These are phyloP conservation scores for Leccinum pellstonianum DNA, from an alignment of 768 basidiomycete genomes.

Conservation along the genomic window DNA sequence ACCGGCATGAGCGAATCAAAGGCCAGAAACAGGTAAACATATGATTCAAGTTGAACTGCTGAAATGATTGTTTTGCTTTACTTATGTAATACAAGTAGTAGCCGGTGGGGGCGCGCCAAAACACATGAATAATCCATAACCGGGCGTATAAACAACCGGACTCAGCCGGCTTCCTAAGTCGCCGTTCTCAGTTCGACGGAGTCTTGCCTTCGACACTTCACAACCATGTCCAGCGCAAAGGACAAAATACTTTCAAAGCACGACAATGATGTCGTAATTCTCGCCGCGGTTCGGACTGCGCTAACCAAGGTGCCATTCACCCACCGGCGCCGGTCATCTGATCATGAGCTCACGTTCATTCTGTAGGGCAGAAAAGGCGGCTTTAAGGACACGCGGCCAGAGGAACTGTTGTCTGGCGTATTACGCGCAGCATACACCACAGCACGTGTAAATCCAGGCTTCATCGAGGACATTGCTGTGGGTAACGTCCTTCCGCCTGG, in stretches of 20 bases:
- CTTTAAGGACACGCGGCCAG: conserved; percentile 87
- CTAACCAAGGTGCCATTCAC: conserved; percentile 70
- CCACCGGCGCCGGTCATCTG: background rate
- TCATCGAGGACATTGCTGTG: conserved; percentile 82
- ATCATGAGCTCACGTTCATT: conserved; percentile 4
- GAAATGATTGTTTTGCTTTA: background rate
- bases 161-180: background rate
- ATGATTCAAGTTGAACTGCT: background rate
- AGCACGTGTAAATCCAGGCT: conserved; percentile 69
- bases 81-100: background rate
- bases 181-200: background rate
- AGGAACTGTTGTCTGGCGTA: conserved; percentile 75
- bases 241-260: conserved; percentile 65
- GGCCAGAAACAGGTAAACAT: background rate
- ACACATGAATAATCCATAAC: conserved; percentile 24
- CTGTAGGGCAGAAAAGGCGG: conserved; percentile 77
- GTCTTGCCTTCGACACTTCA: conserved; percentile 1
- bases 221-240: conserved; percentile 40
- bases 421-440: conserved; percentile 71
- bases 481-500: conserved; percentile 89
- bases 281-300: conserved; percentile 85
- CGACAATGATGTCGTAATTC: conserved; percentile 88
- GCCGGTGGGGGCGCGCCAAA: conserved; percentile 12
- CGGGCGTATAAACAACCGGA: conserved; percentile 17
- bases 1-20: background rate